Conservation (phyloP, 441 rosid genomes). For the Theobroma grandiflorum region DNA sequence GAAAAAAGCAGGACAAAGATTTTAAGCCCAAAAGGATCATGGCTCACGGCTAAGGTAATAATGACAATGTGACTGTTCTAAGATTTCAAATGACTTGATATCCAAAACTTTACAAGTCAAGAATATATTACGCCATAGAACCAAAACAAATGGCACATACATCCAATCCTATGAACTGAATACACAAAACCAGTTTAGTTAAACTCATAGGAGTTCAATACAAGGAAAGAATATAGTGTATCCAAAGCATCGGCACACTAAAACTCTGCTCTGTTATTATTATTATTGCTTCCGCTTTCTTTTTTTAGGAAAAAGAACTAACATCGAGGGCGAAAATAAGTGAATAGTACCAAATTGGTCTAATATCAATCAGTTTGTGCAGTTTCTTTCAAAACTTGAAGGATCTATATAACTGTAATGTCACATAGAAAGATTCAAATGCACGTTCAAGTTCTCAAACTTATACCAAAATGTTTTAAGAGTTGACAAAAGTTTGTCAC, state of each 20-base stretch:
- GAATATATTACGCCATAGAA: not conserved
- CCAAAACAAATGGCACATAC: not conserved
- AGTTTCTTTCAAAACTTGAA: not conserved
- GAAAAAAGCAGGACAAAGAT: not conserved
- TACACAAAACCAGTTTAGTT: not conserved
- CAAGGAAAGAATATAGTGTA: not conserved
- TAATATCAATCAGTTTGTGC: not conserved
- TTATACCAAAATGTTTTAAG: not conserved
- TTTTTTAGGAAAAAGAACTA: not conserved
- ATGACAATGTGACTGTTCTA: not conserved
- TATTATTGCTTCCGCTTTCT: not conserved
- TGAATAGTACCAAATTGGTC: not conserved
- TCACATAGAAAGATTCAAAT: not conserved
- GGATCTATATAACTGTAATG: not conserved
- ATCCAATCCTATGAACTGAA: not conserved
- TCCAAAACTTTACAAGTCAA: conserved; percentile 18
- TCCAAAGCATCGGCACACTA: not conserved
- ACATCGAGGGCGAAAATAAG: not conserved
- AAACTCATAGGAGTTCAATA: not conserved
- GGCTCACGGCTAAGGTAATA: not conserved
- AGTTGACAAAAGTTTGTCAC: not conserved
- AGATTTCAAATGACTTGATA: conserved; percentile 1
- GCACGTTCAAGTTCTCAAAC: not conserved
- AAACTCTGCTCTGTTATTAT: not conserved
- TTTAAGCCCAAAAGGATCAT: not conserved